phyloP scores from a whole-genome alignment of 768 basidiomycete species.

The Terana coerulea region DNA sequence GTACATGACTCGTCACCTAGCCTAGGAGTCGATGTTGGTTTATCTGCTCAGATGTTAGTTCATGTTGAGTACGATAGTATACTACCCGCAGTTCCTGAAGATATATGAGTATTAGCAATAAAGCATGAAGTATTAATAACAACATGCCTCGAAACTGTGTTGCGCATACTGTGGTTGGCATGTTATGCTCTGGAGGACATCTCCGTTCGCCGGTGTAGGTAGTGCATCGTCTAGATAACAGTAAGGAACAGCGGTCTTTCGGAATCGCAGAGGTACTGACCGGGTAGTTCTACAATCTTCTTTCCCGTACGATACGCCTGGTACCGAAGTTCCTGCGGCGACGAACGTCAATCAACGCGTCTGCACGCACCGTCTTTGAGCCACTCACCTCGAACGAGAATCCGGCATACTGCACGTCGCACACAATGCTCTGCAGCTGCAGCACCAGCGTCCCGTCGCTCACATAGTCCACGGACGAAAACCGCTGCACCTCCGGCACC shows the following conservation, averaged over 20 bases:
- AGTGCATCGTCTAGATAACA: not conserved
- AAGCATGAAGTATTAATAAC: constrained; percentile 16
- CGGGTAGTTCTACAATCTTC: too few species aligned
- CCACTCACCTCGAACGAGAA: constrained; percentile 12
- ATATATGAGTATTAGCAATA: not conserved
- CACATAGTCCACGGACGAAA: not conserved
- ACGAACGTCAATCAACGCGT: not conserved
- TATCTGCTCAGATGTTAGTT: constrained; percentile 41
- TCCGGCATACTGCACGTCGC: not conserved
- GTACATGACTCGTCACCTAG: too few species aligned
- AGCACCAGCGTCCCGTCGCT: too few species aligned
- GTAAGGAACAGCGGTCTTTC: not conserved
- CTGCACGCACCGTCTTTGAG: not conserved
- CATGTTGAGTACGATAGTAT: constrained; percentile 36
- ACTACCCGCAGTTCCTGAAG: constrained; percentile 51
- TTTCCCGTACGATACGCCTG: constrained; percentile 9
- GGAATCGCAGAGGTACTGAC: constrained; percentile 3
- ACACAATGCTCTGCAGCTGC: constrained; percentile 7
- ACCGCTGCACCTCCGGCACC: constrained; percentile 10
- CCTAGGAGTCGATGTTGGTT: too few species aligned
- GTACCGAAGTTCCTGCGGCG: constrained; percentile 7
- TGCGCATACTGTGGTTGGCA: constrained; percentile 16
- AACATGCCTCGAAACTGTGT: constrained; percentile 26
- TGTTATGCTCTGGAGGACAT: constrained; percentile 16
- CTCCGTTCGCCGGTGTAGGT: not conserved